Percentiles rank a stretch among this genome's conserved stretches.
Evolutionary conservation across 2,329 filamentous ascomycete genomes (phyloP).

Genomic region (Paraconiothyrium brasiliense): DNA sequence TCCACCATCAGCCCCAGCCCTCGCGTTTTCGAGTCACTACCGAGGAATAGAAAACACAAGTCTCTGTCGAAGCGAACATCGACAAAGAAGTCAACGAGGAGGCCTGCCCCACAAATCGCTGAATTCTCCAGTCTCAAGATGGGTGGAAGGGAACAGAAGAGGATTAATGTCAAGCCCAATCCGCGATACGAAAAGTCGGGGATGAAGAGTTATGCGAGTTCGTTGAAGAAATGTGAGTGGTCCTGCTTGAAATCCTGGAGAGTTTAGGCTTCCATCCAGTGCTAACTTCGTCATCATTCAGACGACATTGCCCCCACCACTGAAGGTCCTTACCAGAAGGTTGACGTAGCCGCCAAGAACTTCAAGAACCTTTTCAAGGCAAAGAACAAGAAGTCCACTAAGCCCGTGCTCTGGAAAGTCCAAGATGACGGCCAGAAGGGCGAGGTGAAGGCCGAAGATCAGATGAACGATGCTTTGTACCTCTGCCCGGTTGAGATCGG

Average conservation of each 20-base stretch:
- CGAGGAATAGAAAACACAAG: neutral
- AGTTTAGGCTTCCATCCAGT: neutral
- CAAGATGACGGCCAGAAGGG: conserved; percentile 52
- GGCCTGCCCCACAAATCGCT: neutral
- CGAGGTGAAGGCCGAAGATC: conserved; percentile 68
- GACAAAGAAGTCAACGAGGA: neutral
- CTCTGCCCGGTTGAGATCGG: conserved; percentile 72
- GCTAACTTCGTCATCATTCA: conserved; percentile 6
- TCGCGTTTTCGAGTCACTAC: neutral
- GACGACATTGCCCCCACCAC: conserved; percentile 68
- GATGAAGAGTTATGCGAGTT: conserved; percentile 69
- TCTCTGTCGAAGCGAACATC: neutral
- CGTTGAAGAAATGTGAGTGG: conserved; percentile 64
- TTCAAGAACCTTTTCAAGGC: conserved; percentile 48
- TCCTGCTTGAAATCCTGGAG: neutral
- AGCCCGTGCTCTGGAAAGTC: conserved; percentile 54
- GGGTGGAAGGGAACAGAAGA: conserved; percentile 28
- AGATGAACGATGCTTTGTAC: conserved; percentile 73
- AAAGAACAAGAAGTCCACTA: conserved; percentile 58
- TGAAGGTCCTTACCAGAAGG: conserved; percentile 68
- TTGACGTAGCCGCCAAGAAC: conserved; percentile 52
- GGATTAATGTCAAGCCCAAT: conserved; percentile 37
- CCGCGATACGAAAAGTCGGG: conserved; percentile 51
- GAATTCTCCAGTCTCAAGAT: conserved; percentile 3
- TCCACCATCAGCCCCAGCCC: conserved; percentile 1